A percentile compares a stretch with the other conserved stretches of the same genome.
Conservation (phyloP, 1,284 basidiomycete species). For the Earliella scabrosa region DNA sequence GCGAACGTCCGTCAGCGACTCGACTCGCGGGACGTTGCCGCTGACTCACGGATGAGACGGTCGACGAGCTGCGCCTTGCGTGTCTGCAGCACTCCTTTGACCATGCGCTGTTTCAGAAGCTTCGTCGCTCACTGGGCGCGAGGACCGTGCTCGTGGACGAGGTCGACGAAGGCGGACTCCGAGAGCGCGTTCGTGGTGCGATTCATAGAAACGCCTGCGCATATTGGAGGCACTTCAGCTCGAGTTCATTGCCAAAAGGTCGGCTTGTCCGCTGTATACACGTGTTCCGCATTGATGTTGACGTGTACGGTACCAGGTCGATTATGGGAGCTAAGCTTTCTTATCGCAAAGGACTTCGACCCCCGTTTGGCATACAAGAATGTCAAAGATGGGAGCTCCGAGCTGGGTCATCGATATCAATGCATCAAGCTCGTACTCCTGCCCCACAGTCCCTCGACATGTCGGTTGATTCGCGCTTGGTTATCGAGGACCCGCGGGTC, state of each 20-base stretch:
- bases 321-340: neutral
- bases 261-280: too few relatives aligned
- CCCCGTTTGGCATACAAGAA: constrained; percentile 10
- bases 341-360: constrained; percentile 11
- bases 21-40: too few relatives aligned
- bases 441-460: constrained; percentile 63
- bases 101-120: constrained; percentile 63
- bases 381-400: constrained; percentile 42
- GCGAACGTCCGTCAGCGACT: too few relatives aligned
- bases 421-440: constrained; percentile 53
- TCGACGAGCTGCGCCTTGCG: constrained; percentile 64
- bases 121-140: constrained; percentile 52
- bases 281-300: too few relatives aligned
- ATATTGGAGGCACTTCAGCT: too few relatives aligned
- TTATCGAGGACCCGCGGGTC: constrained; percentile 49
- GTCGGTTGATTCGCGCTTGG: constrained; percentile 58
- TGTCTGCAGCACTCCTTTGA: constrained; percentile 68
- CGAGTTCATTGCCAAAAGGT: too few relatives aligned
- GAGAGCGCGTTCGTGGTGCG: constrained; percentile 57
- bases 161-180: constrained; percentile 43
- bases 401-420: too few relatives aligned
- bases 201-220: too few relatives aligned
- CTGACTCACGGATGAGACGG: constrained; percentile 48
- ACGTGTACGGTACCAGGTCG: neutral
- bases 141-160: constrained; percentile 56